Conservation (phyloP, 1,139 yeast species). For the Kodamaea sp. region DNA sequence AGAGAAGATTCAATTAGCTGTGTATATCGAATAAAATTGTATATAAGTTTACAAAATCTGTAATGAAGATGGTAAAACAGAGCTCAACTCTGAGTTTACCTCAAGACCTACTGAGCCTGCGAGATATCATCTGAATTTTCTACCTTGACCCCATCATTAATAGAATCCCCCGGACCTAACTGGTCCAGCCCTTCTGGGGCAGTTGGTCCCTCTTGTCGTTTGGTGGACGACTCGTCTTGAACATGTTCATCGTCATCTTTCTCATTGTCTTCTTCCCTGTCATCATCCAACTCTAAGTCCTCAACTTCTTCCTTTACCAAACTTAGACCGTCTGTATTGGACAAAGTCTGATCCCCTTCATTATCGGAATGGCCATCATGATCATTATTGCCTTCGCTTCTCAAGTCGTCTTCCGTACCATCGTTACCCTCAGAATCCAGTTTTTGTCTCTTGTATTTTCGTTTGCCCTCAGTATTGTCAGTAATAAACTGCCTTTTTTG, state of each 20-base stretch:
- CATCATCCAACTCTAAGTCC: slow-evolving; percentile 5
- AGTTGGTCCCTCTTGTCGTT: too few relatives aligned
- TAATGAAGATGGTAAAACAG: too few relatives aligned
- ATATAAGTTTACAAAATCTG: neutral
- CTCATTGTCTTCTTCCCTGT: slow-evolving; percentile 1
- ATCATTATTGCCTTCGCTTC: slow-evolving; percentile 6
- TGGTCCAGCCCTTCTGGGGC: too few relatives aligned
- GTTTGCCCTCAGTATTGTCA: slow-evolving; percentile 11
- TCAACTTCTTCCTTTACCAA: neutral
- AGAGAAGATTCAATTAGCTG: slow-evolving; percentile 38
- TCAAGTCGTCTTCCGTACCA: slow-evolving; percentile 9
- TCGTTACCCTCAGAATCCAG: slow-evolving; percentile 10
- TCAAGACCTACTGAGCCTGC: too few relatives aligned
- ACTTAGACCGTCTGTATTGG: neutral
- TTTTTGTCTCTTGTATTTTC: slow-evolving; percentile 14
- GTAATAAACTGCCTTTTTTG: slow-evolving; percentile 31
- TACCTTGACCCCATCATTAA: too few relatives aligned
- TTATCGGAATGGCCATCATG: neutral
- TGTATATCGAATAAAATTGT: slow-evolving; percentile 1
- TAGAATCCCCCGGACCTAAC: too few relatives aligned
- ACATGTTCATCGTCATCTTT: neutral
- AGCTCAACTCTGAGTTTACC: too few relatives aligned
- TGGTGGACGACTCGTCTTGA: too few relatives aligned
- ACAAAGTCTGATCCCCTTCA: neutral
- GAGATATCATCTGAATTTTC: too few relatives aligned